phyloP scores from a whole-genome alignment of 2,329 filamentous ascomycete genomes.

The Fusarium xylarioides region DNA sequence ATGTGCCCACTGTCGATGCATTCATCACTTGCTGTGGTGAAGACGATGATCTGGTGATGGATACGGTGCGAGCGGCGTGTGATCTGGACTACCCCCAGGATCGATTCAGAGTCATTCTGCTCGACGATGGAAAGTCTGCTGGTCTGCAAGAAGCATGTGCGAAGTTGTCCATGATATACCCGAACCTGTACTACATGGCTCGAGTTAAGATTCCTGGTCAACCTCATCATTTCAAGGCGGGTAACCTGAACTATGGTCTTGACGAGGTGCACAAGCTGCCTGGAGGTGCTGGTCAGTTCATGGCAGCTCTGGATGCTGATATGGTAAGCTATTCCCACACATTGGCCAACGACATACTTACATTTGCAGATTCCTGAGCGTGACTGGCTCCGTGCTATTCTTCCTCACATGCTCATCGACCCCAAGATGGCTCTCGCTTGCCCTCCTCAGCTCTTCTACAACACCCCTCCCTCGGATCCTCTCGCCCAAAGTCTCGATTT shows the following conservation, averaged over 20 bases:
- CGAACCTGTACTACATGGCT: slow-evolving; percentile 63
- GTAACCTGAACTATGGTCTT: slow-evolving; percentile 70
- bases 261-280: slow-evolving; percentile 60
- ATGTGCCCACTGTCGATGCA: slow-evolving; percentile 64
- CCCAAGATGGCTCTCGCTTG: slow-evolving; percentile 67
- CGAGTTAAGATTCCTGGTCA: slow-evolving; percentile 58
- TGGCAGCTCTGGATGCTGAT: slow-evolving; percentile 72
- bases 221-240: slow-evolving; percentile 69
- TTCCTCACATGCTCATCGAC: slow-evolving; percentile 68
- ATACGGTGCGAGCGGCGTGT: slow-evolving; percentile 65
- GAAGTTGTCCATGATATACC: slow-evolving; percentile 51
- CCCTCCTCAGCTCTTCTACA: slow-evolving; percentile 71
- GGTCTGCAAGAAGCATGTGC: slow-evolving; percentile 53
- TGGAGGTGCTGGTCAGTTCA: slow-evolving; percentile 64
- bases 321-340: slow-evolving; percentile 55
- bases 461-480: slow-evolving; percentile 66
- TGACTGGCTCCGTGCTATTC: slow-evolving; percentile 65
- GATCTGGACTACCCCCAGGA: slow-evolving; percentile 63
- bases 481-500: slow-evolving; percentile 66
- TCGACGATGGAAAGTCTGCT: slow-evolving; percentile 63
- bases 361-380: slow-evolving; percentile 62
- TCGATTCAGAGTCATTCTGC: slow-evolving; percentile 62
- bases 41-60: slow-evolving; percentile 63
- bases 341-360: slow-evolving; percentile 1
- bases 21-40: slow-evolving; percentile 68